Base-by-base conservation (phyloP, 306 rosid genomes). In the Pueraria montana region DNA sequence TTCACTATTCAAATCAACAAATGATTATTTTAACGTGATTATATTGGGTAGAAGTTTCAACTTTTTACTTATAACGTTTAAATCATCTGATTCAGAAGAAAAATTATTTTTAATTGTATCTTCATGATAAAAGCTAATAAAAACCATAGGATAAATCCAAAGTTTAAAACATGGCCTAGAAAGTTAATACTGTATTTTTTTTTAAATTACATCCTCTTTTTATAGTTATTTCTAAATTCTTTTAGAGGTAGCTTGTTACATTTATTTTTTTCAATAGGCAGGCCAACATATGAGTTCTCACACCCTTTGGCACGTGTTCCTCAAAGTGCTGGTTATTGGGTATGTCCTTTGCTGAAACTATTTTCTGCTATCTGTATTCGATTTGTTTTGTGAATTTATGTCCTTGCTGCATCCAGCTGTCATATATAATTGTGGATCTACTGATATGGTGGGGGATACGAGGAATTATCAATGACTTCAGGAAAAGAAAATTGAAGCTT, bases 371-470 rank as follows among this genome's bases (percentile, higher is more conserved):
- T 78, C 17, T 81, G 68, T 76, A 21, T 75, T 82, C 24, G 24
- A 77, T 64, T 86, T 5, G 12, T 71, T 78, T 20, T 73, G 55
- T 21, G 26, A 74, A 77, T 34, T 34, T 66, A 74, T 84, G 56
- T 80, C 74, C 77, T 81, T 85, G 80, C 56, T 75, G 56, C 50
- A 34, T 88, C 76, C 92, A 92, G 98, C 89, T 94, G 48, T 90
- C 98, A 38, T 94, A 92, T 79, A 64, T 94, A 74, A 72, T 92
- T 81, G 98, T 91, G 85, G 96, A 94, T 84, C 88, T 91, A 70
- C 74, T 94, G 84, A 86, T 94, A 84, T 94, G 98, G 97, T 94
- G 97, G 98, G 91, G 97, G 72, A 89, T 92, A 34, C 89, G 97
- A 88, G 92, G 92, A 69, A 87, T 88, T 62, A 90, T 94, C 72